Conservation (phyloP, 2,329 filamentous ascomycete genomes). For the Rutstroemia sp. region DNA sequence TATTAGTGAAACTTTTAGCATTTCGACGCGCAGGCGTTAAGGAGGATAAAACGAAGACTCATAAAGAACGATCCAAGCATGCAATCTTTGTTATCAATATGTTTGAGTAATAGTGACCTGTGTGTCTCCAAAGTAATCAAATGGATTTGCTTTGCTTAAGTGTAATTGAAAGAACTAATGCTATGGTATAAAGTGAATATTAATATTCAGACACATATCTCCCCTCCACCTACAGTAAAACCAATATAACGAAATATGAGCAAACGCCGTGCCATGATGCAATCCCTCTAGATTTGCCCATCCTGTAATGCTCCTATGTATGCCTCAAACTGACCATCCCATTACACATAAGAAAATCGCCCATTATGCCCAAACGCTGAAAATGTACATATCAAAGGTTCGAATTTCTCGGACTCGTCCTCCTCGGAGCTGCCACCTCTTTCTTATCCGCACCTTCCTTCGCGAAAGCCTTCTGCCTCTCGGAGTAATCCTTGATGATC, state of each 20-base stretch:
- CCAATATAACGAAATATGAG: not conserved
- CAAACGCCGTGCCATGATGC: conserved; percentile 17
- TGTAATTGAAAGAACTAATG: conserved; percentile 8
- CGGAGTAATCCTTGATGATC: conserved; percentile 70
- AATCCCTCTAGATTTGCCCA: not conserved
- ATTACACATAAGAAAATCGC: conserved; percentile 3
- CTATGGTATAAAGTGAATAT: conserved; percentile 4
- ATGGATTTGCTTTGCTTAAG: not conserved
- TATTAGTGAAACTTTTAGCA: conserved; percentile 8
- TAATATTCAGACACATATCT: not conserved
- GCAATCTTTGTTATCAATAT: not conserved
- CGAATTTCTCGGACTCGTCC: conserved; percentile 26
- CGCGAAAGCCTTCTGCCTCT: conserved; percentile 50
- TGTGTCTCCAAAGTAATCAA: not conserved
- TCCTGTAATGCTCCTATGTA: conserved; percentile 2
- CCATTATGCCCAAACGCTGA: not conserved
- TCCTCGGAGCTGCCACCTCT: conserved; percentile 16
- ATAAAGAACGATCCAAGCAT: not conserved
- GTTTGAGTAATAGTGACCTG: not conserved
- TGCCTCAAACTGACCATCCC: conserved; percentile 13
- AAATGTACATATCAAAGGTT: conserved; percentile 9
- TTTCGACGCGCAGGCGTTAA: conserved; percentile 2
- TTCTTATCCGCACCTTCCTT: conserved; percentile 18
- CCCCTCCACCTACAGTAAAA: not conserved
- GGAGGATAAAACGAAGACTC: not conserved